These are phyloP conservation scores for Yamadazyma oceani DNA, from an alignment of 1,139 yeast genomes.

Conservation along the genomic window DNA sequence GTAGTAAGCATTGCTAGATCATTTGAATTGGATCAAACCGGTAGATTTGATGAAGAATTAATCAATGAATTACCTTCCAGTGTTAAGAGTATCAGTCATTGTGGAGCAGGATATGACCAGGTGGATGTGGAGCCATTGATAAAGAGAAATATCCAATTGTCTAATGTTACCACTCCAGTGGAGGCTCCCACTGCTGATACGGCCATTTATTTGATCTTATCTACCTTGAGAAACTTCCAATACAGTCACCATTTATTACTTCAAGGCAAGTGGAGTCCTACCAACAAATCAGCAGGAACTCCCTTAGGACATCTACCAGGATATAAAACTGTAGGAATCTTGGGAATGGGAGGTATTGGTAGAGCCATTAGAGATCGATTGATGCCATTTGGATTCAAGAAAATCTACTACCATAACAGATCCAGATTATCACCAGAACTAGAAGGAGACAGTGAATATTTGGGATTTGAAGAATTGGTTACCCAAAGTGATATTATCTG, in stretches of 20 bases:
- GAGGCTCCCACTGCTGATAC: slow-evolving; percentile 84
- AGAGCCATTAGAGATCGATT: slow-evolving; percentile 63
- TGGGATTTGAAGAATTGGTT: slow-evolving; percentile 56
- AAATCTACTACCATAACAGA: slow-evolving; percentile 63
- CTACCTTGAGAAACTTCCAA: slow-evolving; percentile 68
- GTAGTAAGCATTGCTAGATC: slow-evolving; percentile 54
- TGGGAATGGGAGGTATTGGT: slow-evolving; percentile 82
- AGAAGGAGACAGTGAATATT: slow-evolving; percentile 58
- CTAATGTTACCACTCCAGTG: slow-evolving; percentile 72
- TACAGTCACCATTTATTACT: slow-evolving; percentile 43
- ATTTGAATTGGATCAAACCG: slow-evolving; percentile 51
- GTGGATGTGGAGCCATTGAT: slow-evolving; percentile 57
- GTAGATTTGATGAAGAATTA: slow-evolving; percentile 75
- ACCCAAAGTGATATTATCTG: slow-evolving; percentile 56
- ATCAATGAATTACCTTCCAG: slow-evolving; percentile 57
- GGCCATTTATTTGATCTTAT: slow-evolving; percentile 63
- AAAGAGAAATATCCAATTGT: slow-evolving; percentile 56
- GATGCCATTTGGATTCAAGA: slow-evolving; percentile 62
- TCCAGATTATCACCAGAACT: slow-evolving; percentile 49
- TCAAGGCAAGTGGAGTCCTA: slow-evolving; percentile 59
- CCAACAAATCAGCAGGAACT: slow-evolving; percentile 26
- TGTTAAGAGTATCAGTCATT: slow-evolving; percentile 67
- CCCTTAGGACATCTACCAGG: slow-evolving; percentile 50
- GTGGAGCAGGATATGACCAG: slow-evolving; percentile 96
- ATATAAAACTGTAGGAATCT: slow-evolving; percentile 61